Base-by-base conservation (phyloP, 73 alveolate species). In the Paramecium biaurelia region DNA sequence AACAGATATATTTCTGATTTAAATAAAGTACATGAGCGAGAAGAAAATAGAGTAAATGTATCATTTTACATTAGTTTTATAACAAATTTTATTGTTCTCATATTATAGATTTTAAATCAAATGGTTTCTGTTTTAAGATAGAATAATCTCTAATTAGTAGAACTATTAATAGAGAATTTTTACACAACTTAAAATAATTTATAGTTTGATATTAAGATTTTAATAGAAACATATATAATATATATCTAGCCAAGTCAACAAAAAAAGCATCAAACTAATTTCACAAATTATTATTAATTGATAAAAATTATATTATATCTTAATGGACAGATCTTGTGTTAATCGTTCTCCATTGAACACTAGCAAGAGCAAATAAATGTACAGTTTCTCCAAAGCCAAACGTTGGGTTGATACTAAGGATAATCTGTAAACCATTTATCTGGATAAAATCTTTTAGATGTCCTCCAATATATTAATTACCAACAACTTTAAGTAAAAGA, bases 401-500 rank as follows among this genome's bases (percentile, higher is more conserved):
- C 41, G 84, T 30, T 63, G 84, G 84, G 21, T 63, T 24, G 84
- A 63, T 23, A 12, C 26, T 4, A 63, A 63, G 28, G 84, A 63
- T 12, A 30, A 30, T 12, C 26, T 63, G 84, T 63, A 63, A 30
- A 18, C 4, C 12, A 18, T 53, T 2, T 18, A 53, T 53, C 47
- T 38, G 47, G 5, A 38, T 38, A 7, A 3, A 38, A 38, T 63
- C 21, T 14, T 7, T 30, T 32, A 63, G 84, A 4, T 63, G 92
- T 72, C 70, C 94, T 57, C 92, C 87, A 21, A 70, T 89, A 6
- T 89, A 89, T 89, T 47, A 38, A 24, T 70, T 89, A 49, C 94
- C 94, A 34, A 70, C 92, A 1, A 89, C 87, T 57, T 38, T 76
- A 42, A 70, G 74, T 38, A 89, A 63, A 70, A 89, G 94, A 89